Percentiles rank a stretch among this genome's conserved stretches.
These are phyloP conservation scores for Stephanodiscus minutulus DNA, from an alignment of 108 stramenopile species.

Conservation along the genomic window DNA sequence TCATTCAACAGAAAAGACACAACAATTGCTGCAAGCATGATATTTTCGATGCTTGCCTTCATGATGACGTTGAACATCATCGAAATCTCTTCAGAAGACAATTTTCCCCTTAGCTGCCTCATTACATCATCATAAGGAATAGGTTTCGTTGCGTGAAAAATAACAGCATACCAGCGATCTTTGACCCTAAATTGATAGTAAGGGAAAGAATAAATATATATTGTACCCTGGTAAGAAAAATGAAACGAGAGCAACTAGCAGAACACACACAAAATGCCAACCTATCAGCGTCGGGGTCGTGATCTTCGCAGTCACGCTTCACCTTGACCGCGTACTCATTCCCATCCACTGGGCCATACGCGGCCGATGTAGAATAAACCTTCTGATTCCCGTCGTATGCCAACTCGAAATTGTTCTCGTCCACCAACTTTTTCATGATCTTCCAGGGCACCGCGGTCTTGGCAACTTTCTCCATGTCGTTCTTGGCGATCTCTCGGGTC, in stretches of 20 bases:
- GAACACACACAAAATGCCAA: neutral
- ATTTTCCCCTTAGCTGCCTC: neutral
- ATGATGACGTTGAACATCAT: slow-evolving; percentile 4
- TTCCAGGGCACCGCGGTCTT: slow-evolving; percentile 5
- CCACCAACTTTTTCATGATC: slow-evolving; percentile 12
- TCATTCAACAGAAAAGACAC: neutral
- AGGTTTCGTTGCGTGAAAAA: slow-evolving; percentile 1
- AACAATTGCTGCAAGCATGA: neutral
- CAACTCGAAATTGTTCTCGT: slow-evolving; percentile 6
- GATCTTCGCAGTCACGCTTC: slow-evolving; percentile 10
- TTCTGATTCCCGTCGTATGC: slow-evolving; percentile 7
- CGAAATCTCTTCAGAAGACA: slow-evolving; percentile 7
- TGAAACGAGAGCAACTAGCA: neutral
- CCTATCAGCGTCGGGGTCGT: slow-evolving; percentile 12
- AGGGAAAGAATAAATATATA: too few species aligned
- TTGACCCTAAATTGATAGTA: neutral
- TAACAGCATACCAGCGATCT: slow-evolving; percentile 7
- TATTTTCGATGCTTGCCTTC: neutral
- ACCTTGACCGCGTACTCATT: slow-evolving; percentile 12
- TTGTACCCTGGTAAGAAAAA: neutral
- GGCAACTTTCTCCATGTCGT: slow-evolving; percentile 13
- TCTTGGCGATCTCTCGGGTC: neutral
- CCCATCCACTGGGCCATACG: neutral
- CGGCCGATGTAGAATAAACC: neutral
- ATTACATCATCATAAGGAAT: neutral